phyloP scores from a whole-genome alignment of 176 grass and related monocot species.

The Oryza brachyantha region DNA sequence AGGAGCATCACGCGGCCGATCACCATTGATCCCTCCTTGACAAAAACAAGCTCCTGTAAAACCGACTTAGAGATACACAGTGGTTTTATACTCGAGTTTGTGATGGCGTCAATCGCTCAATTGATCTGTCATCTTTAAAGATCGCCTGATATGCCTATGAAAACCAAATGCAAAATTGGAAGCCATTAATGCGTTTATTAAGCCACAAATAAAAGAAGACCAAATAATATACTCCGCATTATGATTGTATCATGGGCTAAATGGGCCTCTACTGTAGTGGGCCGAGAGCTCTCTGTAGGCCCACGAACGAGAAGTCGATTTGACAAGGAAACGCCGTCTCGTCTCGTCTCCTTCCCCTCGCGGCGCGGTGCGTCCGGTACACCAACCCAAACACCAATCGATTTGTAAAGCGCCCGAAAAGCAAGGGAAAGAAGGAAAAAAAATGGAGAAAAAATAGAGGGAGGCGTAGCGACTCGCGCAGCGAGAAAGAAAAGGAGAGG shows the following conservation, averaged over 20 bases:
- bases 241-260: background rate
- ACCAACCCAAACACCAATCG: slow-evolving; percentile 33
- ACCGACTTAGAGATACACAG: background rate
- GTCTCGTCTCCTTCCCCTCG: background rate
- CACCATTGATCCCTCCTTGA: background rate
- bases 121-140: background rate
- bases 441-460: background rate
- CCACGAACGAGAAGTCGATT: background rate
- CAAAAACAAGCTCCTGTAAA: background rate
- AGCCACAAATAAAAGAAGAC: too few species aligned
- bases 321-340: slow-evolving; percentile 7
- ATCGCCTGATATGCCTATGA: background rate
- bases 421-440: background rate
- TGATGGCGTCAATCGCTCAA: background rate
- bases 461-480: background rate
- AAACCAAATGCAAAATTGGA: background rate
- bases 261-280: background rate
- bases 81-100: background rate
- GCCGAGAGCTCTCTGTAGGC: background rate
- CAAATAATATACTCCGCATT: too few species aligned
- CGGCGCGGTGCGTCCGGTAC: slow-evolving; percentile 30
- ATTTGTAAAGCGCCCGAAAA: slow-evolving; percentile 37
- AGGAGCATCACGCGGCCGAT: background rate
- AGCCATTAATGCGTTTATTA: background rate
- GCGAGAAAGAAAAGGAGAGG: background rate